Base-by-base conservation (phyloP, 2,329 filamentous ascomycete species). In the Xylariaceae sp. region DNA sequence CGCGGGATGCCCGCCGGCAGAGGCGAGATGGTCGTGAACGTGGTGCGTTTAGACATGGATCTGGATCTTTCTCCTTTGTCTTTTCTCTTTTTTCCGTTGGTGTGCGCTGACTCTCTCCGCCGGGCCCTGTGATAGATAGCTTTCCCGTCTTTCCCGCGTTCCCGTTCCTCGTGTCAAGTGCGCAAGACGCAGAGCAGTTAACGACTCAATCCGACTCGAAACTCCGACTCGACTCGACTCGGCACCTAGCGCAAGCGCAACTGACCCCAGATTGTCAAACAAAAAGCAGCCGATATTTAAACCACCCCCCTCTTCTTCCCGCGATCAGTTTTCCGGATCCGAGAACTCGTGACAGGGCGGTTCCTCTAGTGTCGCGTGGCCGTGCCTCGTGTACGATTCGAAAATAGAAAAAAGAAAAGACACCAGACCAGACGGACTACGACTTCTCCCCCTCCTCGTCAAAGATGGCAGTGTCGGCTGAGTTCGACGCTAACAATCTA, bases 11-110 rank as follows among this genome's bases (percentile, higher is more conserved):
- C 78, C 1, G 82, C 67, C 7, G 92, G 91, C 37, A 96, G 80
- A 15, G 90, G 88, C 34, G 89, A 94, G 66, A 92, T 85, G 51
- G 84, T 88, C 45, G 89, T 94, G 76, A 92, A 91, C 37, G 85
- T 79, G 13, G 82, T 84, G 64, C 86, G 81, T 75, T 86, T 90
- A 52, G 84, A 84, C 87, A 92, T 90, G 37, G 52, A 10, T 53
- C 35, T 44, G 55, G 34, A n/a, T 7, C 49, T 17, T 13, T 41
- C 23, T 13, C 35, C 17, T 18, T 54, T 17, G 45, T 55, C 13
- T 10, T 6, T 53, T 10, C 17, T 50, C 30, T 39, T 41, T 50
- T 34, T 10, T 8, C 9, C 13, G 3, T 41, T 41, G 37, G 37
- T 13, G 13, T 41, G 13, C 37, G 3, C 13, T 10, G 37, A 13